A percentile compares a stretch with the other conserved stretches of the same genome.
phyloP scores from a whole-genome alignment of 2,329 filamentous ascomycete species.

The Colletotrichum sp. region DNA sequence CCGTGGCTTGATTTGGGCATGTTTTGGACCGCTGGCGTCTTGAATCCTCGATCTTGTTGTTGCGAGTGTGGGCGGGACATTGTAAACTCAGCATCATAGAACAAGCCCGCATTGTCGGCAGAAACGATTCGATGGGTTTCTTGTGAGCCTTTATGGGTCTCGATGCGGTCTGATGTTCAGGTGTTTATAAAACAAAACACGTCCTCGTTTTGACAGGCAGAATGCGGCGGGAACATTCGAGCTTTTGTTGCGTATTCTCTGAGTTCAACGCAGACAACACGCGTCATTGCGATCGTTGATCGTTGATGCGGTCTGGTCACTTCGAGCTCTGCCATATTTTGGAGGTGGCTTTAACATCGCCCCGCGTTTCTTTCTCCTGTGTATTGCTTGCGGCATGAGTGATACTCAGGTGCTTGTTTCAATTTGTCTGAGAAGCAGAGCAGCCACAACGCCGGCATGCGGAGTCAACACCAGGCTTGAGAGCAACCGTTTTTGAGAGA shows the following conservation, averaged over 20 bases:
- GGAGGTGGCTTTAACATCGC: rapidly evolving
- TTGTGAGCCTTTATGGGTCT: background rate
- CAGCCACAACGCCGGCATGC: too few species aligned
- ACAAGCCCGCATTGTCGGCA: background rate
- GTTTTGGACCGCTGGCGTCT: background rate
- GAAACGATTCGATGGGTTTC: background rate
- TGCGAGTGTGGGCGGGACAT: background rate
- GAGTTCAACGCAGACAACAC: background rate
- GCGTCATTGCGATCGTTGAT: background rate
- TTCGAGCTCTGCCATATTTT: rapidly evolving
- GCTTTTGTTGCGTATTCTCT: background rate
- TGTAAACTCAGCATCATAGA: background rate
- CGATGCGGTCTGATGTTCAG: background rate
- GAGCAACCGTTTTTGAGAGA: too few species aligned
- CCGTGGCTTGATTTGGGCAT: background rate
- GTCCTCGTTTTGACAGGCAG: background rate
- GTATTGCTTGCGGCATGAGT: background rate
- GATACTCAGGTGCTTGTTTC: too few species aligned
- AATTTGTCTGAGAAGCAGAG: too few species aligned
- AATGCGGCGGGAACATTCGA: background rate
- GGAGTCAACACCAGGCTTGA: too few species aligned
- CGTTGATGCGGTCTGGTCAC: rapidly evolving
- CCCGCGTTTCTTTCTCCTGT: rapidly evolving
- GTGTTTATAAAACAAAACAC: rapidly evolving
- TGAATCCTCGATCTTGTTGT: background rate